Evolutionary conservation across 805 yeast genomes (phyloP), one percentile per base, ranked within the genome.

Genomic region (Candida vaughaniae): DNA sequence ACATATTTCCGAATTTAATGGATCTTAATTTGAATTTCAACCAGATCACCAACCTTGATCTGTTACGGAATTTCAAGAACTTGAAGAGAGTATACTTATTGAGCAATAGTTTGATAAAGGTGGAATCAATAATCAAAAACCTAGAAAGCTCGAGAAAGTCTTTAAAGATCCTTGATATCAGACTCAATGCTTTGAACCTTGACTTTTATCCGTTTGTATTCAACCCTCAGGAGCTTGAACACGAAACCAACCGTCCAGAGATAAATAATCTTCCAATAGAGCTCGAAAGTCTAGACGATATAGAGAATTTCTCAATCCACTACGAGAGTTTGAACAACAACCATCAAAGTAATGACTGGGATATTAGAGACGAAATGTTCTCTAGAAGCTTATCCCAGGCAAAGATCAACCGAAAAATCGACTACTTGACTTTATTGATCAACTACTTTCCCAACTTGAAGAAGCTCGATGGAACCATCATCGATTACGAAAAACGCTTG

Each of bases 161-260:
- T 3, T 47, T 77, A 43, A 56, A 51, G 38, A 54, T 63, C 6
- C 47, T 77, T 12, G 82, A 77, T 49, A 38, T 75, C 32, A 58
- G 81, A 25, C 66, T 75, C 37, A 77, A 77, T 44, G 73, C 77
- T 11, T 41, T 74, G 18, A 75, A 69, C 28, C 54, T 60, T 29
- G 69, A 64, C 8, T 59, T 71, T 33, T 75, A 77, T 49, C 79
- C 82, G 0, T 75, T 66, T 46, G 77, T 77, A 1, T 76, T 77
- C 52, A 70, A 68, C 42, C 73, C 74, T 4, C 62, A 63, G 6
- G 77, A 68, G 33, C 38, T 58, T 14, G 67, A 57, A 17, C 48
- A 47, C 22, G 44, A 43, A 6, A 30, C 42, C 19, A 38, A 45
- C n/a, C 28, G 12, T 12, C 22, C 22, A 19, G 38, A 29, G n/a